A percentile compares a stretch with the other conserved stretches of the same genome.
Conservation (phyloP, 2,329 filamentous ascomycete genomes). For the Exophiala phaeomuriformis region DNA sequence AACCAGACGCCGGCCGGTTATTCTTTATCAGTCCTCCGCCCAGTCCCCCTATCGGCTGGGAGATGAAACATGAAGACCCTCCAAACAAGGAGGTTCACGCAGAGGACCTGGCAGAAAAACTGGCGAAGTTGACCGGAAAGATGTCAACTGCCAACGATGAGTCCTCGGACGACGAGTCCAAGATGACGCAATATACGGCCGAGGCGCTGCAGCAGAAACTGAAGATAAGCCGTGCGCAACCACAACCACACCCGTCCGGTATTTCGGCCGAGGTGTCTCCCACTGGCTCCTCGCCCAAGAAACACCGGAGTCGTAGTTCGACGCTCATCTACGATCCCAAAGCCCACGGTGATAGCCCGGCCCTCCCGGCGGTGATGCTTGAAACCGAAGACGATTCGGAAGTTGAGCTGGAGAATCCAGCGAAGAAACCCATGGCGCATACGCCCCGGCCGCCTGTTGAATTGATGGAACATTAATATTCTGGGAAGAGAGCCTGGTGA, state of each 20-base stretch:
- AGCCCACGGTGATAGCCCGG: conserved; percentile 53
- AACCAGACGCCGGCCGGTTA: conserved; percentile 53
- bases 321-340: conserved; percentile 58
- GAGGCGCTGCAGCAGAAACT: conserved; percentile 18
- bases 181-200: conserved; percentile 15
- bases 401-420: conserved; percentile 42
- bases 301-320: conserved; percentile 45
- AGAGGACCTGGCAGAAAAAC: conserved; percentile 51
- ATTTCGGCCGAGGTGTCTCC: conserved; percentile 19
- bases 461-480: conserved; percentile 40
- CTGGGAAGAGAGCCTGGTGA: not conserved
- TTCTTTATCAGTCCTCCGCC: conserved; percentile 62
- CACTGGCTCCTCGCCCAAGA: conserved; percentile 27
- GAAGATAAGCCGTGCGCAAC: conserved; percentile 11
- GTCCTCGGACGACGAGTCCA: conserved; percentile 12
- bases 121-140: conserved; percentile 46
- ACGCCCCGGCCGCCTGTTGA: conserved; percentile 52
- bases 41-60: conserved; percentile 58
- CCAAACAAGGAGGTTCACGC: conserved; percentile 61
- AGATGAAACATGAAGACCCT: conserved; percentile 55
- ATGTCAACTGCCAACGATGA: conserved; percentile 11
- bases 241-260: not conserved
- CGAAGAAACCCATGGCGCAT: conserved; percentile 43
- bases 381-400: conserved; percentile 49
- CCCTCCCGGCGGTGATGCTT: conserved; percentile 56